Evolutionary conservation across 2,329 filamentous ascomycete genomes (phyloP), one percentile per base, ranked within the genome.

Genomic region (Lachnum nothofagi): DNA sequence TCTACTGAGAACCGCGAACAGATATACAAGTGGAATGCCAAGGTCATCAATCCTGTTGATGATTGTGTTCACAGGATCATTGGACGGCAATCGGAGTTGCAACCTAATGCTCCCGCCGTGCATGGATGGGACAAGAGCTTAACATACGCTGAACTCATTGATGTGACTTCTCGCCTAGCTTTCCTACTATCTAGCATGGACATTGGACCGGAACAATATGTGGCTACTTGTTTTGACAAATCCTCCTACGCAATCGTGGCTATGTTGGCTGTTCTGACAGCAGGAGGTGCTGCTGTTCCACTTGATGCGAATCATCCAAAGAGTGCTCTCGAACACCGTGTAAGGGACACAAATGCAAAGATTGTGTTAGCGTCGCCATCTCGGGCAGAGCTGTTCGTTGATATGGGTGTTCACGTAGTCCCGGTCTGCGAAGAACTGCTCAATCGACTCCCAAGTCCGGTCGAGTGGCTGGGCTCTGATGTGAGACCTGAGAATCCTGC

Each of bases 251-350:
- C 60, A 22, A 48, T 61, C 22, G 52, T 63, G 14, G 53, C 56
- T 14, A 55, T 61, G 53, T 44, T 63, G 19, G 58, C 53, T 40
- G 52, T 63, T 5, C 24, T 63, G 14, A 57, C 58, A 33, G 47
- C 56, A 25, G 61, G 62, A 12, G 57, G 46, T 7, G 57, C 58
- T 3, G 60, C 54, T 23, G 60, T 64, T 24, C 51, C 62, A 10
- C 37, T 67, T 6, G 60, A 66, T 49, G 56, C 63, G 5, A 56
- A 42, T 7, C 55, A 63, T 41, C 64, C 63, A 69, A 63, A 20
- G 24, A 45, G 17, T 9, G 42, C 47, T 10, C 34, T 49, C 10
- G 42, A 49, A 46, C 47, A 41, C 35, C 47, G 47, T 5, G 23
- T 49, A 17, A 25, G 27, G 14, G 42, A 45, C 25, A 41, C 38